These are phyloP conservation scores for Olyra latifolia DNA, from an alignment of 176 grass and related monocot genomes.

Conservation along the genomic window DNA sequence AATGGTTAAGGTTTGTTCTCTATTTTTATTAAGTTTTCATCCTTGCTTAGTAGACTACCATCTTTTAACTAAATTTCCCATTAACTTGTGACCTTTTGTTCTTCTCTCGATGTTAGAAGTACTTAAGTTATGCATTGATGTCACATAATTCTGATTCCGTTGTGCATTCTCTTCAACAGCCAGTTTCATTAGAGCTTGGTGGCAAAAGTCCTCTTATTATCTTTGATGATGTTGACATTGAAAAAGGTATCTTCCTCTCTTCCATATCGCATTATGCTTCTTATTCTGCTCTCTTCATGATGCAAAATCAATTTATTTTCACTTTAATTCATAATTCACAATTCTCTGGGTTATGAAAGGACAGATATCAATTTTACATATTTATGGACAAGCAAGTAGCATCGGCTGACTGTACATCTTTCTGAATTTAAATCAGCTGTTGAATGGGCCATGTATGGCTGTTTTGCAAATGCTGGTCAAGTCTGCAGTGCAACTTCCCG, in stretches of 20 bases:
- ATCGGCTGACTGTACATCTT: constrained; percentile 18
- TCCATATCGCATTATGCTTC: constrained; percentile 1
- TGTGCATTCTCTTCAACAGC: constrained; percentile 52
- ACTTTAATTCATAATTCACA: not conserved
- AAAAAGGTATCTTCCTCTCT: constrained; percentile 72
- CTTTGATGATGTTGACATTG: constrained; percentile 94
- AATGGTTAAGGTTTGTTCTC: constrained; percentile 80
- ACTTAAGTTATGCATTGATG: not conserved
- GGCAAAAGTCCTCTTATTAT: constrained; percentile 96
- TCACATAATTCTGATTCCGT: constrained; percentile 17
- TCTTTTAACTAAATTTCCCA: not conserved
- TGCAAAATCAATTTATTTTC: not conserved
- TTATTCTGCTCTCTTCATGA: not conserved
- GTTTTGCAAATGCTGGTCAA: constrained; percentile 87
- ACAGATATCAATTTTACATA: not conserved
- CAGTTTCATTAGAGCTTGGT: constrained; percentile 96
- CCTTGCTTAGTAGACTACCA: not conserved
- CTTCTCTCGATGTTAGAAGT: constrained; percentile 16
- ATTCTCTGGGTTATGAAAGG: not conserved
- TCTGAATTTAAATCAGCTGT: constrained; percentile 62
- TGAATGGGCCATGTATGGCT: constrained; percentile 87
- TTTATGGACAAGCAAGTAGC: constrained; percentile 1
- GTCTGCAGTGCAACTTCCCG: constrained; percentile 99
- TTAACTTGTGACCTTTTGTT: constrained; percentile 2
- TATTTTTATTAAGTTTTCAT: not conserved